Conservation (phyloP, 2,329 filamentous ascomycete species). For the Fusarium sacchari region DNA sequence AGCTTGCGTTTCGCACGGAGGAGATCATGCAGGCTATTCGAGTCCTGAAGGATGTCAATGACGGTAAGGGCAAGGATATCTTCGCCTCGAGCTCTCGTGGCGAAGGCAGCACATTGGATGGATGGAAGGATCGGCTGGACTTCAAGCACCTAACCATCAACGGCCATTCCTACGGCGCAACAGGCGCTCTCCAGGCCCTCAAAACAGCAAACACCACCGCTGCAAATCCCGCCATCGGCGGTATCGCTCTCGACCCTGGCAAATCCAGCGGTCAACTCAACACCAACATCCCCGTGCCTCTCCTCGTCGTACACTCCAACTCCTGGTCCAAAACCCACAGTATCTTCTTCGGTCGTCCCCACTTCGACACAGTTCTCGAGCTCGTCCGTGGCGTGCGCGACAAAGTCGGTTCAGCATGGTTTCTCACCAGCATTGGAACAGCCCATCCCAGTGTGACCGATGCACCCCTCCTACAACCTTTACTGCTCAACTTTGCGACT, state of each 20-base stretch:
- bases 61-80: conserved; percentile 50
- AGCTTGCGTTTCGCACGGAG: conserved; percentile 61
- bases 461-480: conserved; percentile 71
- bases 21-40: conserved; percentile 59
- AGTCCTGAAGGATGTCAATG: conserved; percentile 54
- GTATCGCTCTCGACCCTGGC: conserved; percentile 72
- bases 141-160: conserved; percentile 63
- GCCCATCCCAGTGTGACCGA: conserved; percentile 74
- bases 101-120: conserved; percentile 58
- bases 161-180: conserved; percentile 75
- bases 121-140: conserved; percentile 65
- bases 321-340: conserved; percentile 69
- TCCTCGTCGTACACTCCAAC: conserved; percentile 71
- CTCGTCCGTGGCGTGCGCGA: conserved; percentile 60
- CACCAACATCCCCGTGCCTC: conserved; percentile 64
- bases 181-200: conserved; percentile 69
- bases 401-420: conserved; percentile 60
- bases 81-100: conserved; percentile 55
- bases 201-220: conserved; percentile 51
- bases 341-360: conserved; percentile 70
- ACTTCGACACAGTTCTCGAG: conserved; percentile 70
- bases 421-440: conserved; percentile 64
- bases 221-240: conserved; percentile 59
- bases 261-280: conserved; percentile 72
- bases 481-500: conserved; percentile 69